Conservation (phyloP, 2,329 filamentous ascomycete genomes). For the Trichoderma semiorbis region DNA sequence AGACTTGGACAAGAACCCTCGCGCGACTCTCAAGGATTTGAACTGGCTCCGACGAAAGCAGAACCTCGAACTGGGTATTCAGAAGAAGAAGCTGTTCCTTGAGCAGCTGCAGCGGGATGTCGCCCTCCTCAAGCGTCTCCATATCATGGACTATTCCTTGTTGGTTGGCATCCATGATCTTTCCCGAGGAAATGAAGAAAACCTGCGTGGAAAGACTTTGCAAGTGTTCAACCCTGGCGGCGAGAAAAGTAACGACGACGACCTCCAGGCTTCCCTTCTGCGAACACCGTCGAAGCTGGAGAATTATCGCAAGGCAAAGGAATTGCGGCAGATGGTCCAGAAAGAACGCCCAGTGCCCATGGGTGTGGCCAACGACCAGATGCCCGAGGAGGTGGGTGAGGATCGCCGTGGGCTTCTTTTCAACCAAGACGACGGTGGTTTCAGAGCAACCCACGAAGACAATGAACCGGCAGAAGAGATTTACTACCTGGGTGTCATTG, state of each 20-base stretch:
- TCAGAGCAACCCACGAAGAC: slow-evolving; percentile 88
- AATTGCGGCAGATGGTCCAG: slow-evolving; percentile 88
- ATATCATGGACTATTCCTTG: slow-evolving; percentile 99
- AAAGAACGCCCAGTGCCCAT: slow-evolving; percentile 91
- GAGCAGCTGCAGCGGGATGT: slow-evolving; percentile 88
- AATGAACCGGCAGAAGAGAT: slow-evolving; percentile 82
- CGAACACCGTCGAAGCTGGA: slow-evolving; percentile 93
- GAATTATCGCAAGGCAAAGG: slow-evolving; percentile 83
- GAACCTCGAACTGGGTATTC: slow-evolving; percentile 81
- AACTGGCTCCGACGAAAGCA: slow-evolving; percentile 90
- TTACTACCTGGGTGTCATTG: slow-evolving; percentile 97
- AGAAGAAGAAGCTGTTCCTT: slow-evolving; percentile 84
- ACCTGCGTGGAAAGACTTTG: slow-evolving; percentile 81
- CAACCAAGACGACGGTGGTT: slow-evolving; percentile 90
- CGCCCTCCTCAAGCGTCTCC: slow-evolving; percentile 75
- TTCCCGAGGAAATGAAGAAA: slow-evolving; percentile 89
- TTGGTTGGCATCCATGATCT: slow-evolving; percentile 92
- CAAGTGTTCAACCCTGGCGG: slow-evolving; percentile 91
- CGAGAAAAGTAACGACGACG: slow-evolving; percentile 55
- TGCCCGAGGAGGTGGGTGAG: slow-evolving; percentile 85
- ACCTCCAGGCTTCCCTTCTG: slow-evolving; percentile 64
- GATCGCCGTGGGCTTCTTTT: slow-evolving; percentile 74
- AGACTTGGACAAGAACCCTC: slow-evolving; percentile 79
- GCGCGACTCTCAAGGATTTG: slow-evolving; percentile 91
- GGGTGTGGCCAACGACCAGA: slow-evolving; percentile 74